Conservation (phyloP, 495 filamentous ascomycete genomes). For the Lentithecium fluviatile region DNA sequence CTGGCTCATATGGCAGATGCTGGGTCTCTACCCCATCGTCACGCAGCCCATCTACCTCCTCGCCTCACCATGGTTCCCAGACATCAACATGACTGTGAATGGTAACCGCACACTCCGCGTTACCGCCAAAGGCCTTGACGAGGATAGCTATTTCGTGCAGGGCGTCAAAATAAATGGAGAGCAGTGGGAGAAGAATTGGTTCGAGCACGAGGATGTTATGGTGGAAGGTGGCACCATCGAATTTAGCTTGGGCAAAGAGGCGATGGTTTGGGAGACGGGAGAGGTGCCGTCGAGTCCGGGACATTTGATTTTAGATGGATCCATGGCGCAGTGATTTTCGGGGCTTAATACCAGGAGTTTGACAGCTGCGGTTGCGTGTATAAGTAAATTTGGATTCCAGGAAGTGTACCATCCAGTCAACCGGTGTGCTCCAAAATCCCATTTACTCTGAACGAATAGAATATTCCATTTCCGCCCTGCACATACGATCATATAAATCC, state of each 20-base stretch:
- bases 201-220: conserved; percentile 31
- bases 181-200: conserved; percentile 34
- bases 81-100: conserved; percentile 37
- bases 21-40: conserved; percentile 41
- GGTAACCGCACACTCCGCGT: conserved; percentile 32
- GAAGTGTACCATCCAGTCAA: no score
- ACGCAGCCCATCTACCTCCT: conserved; percentile 39
- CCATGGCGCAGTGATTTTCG: no score
- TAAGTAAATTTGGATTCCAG: no score
- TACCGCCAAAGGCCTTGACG: neutral
- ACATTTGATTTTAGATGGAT: conserved; percentile 12
- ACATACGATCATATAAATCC: no score
- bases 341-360: no score
- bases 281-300: conserved; percentile 36
- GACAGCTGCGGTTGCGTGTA: no score
- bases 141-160: conserved; percentile 36
- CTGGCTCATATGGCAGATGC: conserved; percentile 40
- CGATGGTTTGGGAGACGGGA: conserved; percentile 33
- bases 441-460: no score
- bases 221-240: conserved; percentile 35
- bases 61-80: conserved; percentile 35
- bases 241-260: conserved; percentile 31
- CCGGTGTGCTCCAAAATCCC: no score
- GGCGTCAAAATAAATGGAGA: conserved; percentile 37
- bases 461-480: no score